Evolutionary conservation across 257 asterid species (phyloP).

Genomic region (Orobanche coerulescens): DNA sequence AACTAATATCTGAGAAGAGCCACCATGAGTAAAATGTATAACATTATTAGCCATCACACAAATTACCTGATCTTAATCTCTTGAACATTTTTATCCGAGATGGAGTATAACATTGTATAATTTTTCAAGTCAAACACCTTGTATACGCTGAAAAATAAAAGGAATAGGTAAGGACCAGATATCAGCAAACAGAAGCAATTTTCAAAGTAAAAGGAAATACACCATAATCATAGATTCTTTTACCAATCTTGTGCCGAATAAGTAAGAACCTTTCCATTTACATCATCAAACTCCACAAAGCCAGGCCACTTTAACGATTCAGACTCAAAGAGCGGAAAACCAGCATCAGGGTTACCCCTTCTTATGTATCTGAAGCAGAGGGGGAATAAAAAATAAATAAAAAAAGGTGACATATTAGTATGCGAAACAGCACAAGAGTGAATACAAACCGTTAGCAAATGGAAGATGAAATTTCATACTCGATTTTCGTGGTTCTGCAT

Average conservation of each 20-base stretch:
- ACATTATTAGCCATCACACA: constrained; percentile 39
- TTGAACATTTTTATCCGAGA: constrained; percentile 64
- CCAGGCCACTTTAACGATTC: constrained; percentile 93
- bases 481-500: constrained; percentile 81
- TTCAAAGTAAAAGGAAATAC: not conserved
- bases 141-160: constrained; percentile 44
- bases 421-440: not conserved
- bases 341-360: constrained; percentile 82
- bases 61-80: constrained; percentile 35
- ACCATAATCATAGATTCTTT: not conserved
- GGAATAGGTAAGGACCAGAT: constrained; percentile 1
- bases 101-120: constrained; percentile 63
- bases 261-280: constrained; percentile 80
- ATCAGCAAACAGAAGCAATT: constrained; percentile 15
- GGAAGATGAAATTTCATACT: constrained; percentile 36
- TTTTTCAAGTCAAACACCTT: constrained; percentile 43
- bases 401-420: not conserved
- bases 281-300: constrained; percentile 84
- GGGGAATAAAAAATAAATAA: too few species aligned
- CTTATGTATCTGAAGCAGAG: constrained; percentile 67
- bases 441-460: not conserved
- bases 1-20: not conserved
- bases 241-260: constrained; percentile 80
- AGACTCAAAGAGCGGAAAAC: constrained; percentile 69
- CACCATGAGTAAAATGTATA: constrained; percentile 43